A percentile compares a stretch with the other conserved stretches of the same genome.
Conservation (phyloP, 2,329 filamentous ascomycete species). For the Penicillium thymicola region DNA sequence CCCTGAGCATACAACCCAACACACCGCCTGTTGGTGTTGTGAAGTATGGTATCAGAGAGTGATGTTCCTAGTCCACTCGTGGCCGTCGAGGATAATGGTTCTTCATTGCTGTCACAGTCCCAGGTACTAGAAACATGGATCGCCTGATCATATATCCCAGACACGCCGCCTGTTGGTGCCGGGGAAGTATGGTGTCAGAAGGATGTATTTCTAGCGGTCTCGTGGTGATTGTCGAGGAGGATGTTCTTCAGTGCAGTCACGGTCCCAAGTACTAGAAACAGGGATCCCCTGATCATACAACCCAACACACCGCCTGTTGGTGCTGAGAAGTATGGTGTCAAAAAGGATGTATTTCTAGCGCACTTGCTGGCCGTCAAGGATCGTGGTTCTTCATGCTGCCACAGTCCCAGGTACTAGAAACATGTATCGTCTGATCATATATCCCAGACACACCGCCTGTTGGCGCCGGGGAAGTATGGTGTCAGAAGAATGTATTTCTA, state of each 20-base stretch:
- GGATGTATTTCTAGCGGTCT: neutral
- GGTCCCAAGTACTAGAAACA: neutral
- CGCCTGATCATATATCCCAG: neutral
- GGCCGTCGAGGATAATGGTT: neutral
- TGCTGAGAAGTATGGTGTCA: neutral
- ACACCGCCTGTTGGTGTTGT: neutral
- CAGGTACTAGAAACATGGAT: neutral
- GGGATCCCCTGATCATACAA: neutral
- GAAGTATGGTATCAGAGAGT: neutral
- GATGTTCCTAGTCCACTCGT: neutral
- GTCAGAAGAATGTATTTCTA: neutral
- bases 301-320: neutral
- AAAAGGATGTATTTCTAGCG: neutral
- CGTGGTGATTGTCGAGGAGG: neutral
- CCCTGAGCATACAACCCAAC: neutral
- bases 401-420: neutral
- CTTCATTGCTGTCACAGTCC: neutral
- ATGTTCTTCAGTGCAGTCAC: neutral
- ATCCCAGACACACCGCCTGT: neutral
- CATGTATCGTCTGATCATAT: neutral
- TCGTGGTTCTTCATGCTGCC: neutral
- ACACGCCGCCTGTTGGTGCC: neutral
- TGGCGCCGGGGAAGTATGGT: neutral
- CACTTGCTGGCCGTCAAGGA: neutral
- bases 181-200: neutral